Evolutionary conservation across 441 rosid species (phyloP).

Genomic region (Mallotus repandus): DNA sequence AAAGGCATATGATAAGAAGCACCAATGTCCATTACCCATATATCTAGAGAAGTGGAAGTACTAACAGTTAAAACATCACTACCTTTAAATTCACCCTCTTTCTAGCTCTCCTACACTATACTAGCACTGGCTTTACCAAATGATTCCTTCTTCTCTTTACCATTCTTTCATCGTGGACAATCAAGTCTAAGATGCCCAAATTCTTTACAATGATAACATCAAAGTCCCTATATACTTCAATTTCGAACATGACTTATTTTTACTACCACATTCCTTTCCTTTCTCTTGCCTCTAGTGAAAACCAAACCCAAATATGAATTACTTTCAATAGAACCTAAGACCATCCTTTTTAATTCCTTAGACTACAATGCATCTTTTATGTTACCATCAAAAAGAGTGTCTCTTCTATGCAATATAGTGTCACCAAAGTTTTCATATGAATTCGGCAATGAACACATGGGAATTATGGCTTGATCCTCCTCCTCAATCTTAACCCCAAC

Average conservation of each 20-base stretch:
- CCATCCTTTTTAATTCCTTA: not conserved
- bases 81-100: not conserved
- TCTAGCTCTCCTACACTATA: not conserved
- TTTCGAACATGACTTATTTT: not conserved
- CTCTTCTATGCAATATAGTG: not conserved
- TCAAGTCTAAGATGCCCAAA: not conserved
- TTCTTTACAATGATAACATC: conserved; percentile 1
- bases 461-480: not conserved
- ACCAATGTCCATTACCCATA: not conserved
- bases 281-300: not conserved
- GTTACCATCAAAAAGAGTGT: not conserved
- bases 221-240: not conserved
- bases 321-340: not conserved
- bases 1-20: conserved; percentile 11
- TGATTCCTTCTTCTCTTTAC: conserved; percentile 4
- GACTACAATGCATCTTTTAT: not conserved
- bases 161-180: not conserved
- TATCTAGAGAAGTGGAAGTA: not conserved
- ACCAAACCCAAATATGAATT: not conserved
- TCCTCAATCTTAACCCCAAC: not conserved
- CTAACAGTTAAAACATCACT: not conserved
- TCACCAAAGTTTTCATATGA: conserved; percentile 17
- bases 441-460: not conserved
- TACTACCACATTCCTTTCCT: not conserved
- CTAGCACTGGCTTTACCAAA: not conserved